Conservation (phyloP, 495 filamentous ascomycete genomes). For the Hypoxylon fragiforme region DNA sequence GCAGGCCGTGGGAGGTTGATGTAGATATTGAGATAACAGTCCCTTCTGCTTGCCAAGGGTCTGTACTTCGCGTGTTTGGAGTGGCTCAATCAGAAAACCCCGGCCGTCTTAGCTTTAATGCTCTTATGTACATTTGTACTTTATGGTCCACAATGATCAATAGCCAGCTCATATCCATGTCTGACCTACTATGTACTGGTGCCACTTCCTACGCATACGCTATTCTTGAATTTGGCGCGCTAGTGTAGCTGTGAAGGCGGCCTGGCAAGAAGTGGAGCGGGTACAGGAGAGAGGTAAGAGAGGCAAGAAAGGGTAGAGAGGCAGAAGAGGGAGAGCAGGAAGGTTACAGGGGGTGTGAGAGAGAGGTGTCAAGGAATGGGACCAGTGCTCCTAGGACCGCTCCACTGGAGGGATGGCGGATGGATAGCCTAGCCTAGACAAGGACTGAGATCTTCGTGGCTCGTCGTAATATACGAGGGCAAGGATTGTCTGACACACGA, state of each 20-base stretch:
- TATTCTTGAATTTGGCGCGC: constrained; percentile 41
- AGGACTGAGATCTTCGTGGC: constrained; percentile 39
- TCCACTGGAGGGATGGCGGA: constrained; percentile 34
- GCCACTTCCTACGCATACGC: constrained; percentile 38
- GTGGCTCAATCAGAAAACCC: constrained; percentile 35
- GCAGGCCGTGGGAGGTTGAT: constrained; percentile 39
- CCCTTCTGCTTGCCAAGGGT: constrained; percentile 24
- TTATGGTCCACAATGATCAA: constrained; percentile 31
- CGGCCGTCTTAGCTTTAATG: constrained; percentile 21
- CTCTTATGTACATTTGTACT: not conserved
- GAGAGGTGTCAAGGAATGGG: constrained; percentile 37
- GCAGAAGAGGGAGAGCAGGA: constrained; percentile 20
- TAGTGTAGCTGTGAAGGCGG: constrained; percentile 41
- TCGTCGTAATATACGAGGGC: constrained; percentile 42
- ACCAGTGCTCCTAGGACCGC: constrained; percentile 39
- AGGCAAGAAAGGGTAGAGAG: constrained; percentile 22
- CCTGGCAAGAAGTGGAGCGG: constrained; percentile 24
- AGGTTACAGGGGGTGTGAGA: not conserved
- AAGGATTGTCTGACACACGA: constrained; percentile 46
- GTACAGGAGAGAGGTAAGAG: constrained; percentile 2
- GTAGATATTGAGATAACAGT: constrained; percentile 40
- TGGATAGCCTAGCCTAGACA: constrained; percentile 33
- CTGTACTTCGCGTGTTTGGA: constrained; percentile 34
- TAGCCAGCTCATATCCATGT: constrained; percentile 40
- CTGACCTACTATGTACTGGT: constrained; percentile 36